Base-by-base conservation (phyloP, 2,329 filamentous ascomycete species). In the Fusarium burgessii region DNA sequence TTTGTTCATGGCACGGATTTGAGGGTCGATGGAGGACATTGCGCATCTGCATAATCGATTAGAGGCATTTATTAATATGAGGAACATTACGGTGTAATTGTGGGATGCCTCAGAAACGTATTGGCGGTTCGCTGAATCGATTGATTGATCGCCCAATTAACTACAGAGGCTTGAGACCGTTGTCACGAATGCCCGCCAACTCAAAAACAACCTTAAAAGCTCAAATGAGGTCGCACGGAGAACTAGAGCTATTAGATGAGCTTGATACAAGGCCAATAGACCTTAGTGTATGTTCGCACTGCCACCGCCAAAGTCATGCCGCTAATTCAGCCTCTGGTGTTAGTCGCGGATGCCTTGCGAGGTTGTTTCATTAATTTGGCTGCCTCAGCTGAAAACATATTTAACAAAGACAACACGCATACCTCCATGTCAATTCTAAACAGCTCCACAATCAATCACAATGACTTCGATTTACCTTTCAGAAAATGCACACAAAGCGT, bases 1-100 rank as follows among this genome's bases (percentile, higher is more conserved):
- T 90, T 87, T 72, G 88, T 90, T 82, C 89, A 88, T 1, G 88
- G 87, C 1, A 83, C 84, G 15, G 86, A 88, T 46, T 71, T 90
- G 68, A 76, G 87, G 18, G 86, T 90, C 38, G 88, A 90, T 74
- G 88, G 88, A 54, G 88, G 88, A 3, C 88, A 90, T 75, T 81
- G 80, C 27, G 80, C 80, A 1, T 81, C 80, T 18, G 78, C 79
- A 32, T 81, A 68, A 32, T 35, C 43, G 23, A 33, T 18, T 20
- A 10, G 32, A 11, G n/a, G 18, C 25, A 18, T 63, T 32, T 23
- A 7, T 41, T 13, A 40, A 66, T 59, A 38, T 8, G n/a, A 27
- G 7, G 18, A 29, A 59, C 15, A 15, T 17, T 42, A 27, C 20
- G 4, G 15, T 4, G n/a, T 12, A 33, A 27, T 25, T 15, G 9